Evolutionary conservation across 257 asterid genomes (phyloP), one percentile per base, ranked within the genome.

Genomic region (Fraxinus americana): DNA sequence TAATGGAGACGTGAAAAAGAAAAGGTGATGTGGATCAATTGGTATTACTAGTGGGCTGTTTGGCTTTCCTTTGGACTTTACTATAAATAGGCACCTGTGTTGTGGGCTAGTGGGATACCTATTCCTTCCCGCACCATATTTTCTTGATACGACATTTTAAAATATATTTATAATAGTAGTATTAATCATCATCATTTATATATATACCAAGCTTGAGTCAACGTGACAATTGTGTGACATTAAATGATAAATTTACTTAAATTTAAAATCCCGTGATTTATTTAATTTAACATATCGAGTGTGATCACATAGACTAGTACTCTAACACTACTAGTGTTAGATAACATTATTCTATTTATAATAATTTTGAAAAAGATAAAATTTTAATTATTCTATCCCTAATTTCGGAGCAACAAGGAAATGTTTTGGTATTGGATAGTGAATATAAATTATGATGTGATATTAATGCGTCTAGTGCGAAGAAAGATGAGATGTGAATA

Each of bases 1-100:
- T 88, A 83, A 86, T 89, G 63, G 89, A 84, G 84, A 78, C 63
- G 84, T 67, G 74, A 80, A 81, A 45, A 83, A 43, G 63, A 59
- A 66, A 80, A 39, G 71, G 74, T 77, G 75, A 74, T 48, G 39
- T 23, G 71, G 34, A 30, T 30, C 79, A 71, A 32, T 70, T 77
- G 83, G 69, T 61, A 71, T 75, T 4, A 80, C 68, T 73, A 27
- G 80, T 70, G 76, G 83, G 81, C 74, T 74, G 76, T 70, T 70
- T 75, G 82, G 66, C 65, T 69, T 75, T 74, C 79, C 85, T 84
- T 78, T 82, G 85, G 83, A 81, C 81, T 76, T 82, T 81, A 81
- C 89, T 67, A 86, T 83, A 81, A 70, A 86, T 83, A 71, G 86
- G 72, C 67, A 78, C 35, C 67, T 36, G 0, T 61, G 54, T 30